Percentiles rank a stretch among this genome's conserved stretches.
These are phyloP conservation scores for Trametes cubensis DNA, from an alignment of 768 basidiomycete species.

Conservation along the genomic window DNA sequence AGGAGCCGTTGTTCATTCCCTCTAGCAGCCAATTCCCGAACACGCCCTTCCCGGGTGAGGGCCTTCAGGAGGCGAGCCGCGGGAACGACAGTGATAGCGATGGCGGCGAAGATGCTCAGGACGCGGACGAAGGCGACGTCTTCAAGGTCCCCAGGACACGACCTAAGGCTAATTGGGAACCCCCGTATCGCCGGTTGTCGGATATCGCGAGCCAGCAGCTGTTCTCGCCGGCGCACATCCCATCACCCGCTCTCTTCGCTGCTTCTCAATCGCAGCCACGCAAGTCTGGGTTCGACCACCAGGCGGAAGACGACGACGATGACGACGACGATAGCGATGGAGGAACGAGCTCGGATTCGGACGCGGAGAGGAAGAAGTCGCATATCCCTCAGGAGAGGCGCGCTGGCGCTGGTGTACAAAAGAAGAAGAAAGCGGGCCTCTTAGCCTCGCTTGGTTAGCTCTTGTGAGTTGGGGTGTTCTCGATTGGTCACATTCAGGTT, in stretches of 20 bases:
- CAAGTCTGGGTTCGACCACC: constrained; percentile 9
- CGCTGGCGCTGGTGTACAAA: constrained; percentile 57
- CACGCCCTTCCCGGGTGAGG: constrained; percentile 47
- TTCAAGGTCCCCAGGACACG: constrained; percentile 22
- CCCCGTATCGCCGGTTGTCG: constrained; percentile 51
- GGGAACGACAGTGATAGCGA: constrained; percentile 1
- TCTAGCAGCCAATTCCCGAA: constrained; percentile 56
- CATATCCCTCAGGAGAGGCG: constrained; percentile 64
- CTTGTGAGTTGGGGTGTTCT: background rate
- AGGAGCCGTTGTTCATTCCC: constrained; percentile 51
- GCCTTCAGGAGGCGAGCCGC: constrained; percentile 4
- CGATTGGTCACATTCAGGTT: background rate
- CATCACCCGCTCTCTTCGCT: constrained; percentile 31
- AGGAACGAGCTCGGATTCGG: constrained; percentile 43
- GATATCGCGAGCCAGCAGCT: constrained; percentile 48
- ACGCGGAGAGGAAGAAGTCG: constrained; percentile 45
- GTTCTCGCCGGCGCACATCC: constrained; percentile 34
- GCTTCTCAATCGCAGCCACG: constrained; percentile 13
- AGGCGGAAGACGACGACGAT: constrained; percentile 42
- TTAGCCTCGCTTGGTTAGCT: background rate
- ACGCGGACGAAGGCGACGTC: constrained; percentile 33
- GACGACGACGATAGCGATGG: constrained; percentile 39
- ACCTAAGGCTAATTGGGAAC: constrained; percentile 9
- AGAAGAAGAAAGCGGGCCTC: constrained; percentile 29
- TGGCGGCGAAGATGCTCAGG: background rate